Conservation (phyloP, 305 asterid species). For the Solanum aculeatissimum region DNA sequence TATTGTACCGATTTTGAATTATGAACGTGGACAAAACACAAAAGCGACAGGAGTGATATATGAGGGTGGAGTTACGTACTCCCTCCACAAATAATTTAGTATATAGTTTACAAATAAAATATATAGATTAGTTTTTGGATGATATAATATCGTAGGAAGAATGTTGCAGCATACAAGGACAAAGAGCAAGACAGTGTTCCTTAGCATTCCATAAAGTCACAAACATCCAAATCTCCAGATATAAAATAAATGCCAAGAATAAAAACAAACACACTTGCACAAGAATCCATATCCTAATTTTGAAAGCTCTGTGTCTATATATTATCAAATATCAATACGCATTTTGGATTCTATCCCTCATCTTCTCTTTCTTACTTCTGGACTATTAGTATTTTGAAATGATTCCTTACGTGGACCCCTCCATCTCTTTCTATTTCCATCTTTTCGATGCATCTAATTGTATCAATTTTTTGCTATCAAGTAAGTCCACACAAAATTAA, state of each 20-base stretch:
- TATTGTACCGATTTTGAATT: neutral
- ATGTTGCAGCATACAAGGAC: conserved; percentile 43
- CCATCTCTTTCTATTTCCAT: neutral
- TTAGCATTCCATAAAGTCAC: conserved; percentile 17
- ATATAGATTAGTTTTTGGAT: neutral
- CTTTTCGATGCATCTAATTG: neutral
- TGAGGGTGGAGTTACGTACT: conserved; percentile 22
- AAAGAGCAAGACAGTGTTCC: conserved; percentile 30
- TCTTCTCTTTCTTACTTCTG: neutral
- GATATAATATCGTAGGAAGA: conserved; percentile 23
- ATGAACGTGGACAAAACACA: conserved; percentile 3
- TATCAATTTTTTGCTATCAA: neutral
- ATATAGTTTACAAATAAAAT: neutral
- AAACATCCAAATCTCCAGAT: conserved; percentile 41
- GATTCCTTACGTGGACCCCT: neutral
- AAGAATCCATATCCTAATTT: conserved; percentile 25
- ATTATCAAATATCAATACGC: conserved; percentile 12
- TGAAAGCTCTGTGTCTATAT: conserved; percentile 20
- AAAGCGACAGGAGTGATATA: conserved; percentile 29
- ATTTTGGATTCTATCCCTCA: conserved; percentile 30
- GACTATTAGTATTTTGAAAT: neutral
- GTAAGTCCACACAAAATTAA: neutral
- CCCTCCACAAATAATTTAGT: conserved; percentile 1
- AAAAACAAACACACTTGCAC: conserved; percentile 20
- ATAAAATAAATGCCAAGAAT: conserved; percentile 15